phyloP scores from a whole-genome alignment of 345 rosid genomes.

The Clausena lansium region DNA sequence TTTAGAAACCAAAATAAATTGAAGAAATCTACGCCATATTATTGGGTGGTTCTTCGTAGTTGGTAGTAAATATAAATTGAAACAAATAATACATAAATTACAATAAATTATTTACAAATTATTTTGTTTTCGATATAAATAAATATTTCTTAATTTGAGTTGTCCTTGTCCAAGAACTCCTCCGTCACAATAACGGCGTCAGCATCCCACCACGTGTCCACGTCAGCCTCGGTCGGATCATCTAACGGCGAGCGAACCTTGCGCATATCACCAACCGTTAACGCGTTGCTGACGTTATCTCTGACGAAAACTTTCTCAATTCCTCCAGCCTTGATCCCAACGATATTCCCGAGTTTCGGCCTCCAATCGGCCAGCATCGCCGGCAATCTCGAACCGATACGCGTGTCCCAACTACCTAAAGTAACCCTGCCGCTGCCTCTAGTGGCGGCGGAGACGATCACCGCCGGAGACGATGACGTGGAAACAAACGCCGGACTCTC shows the following conservation, averaged over 20 bases:
- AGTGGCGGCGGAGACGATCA: slow-evolving; percentile 37
- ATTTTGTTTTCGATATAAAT: background rate
- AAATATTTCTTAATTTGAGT: background rate
- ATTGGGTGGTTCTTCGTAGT: background rate
- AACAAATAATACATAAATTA: background rate
- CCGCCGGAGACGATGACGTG: slow-evolving; percentile 31
- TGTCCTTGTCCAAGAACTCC: slow-evolving; percentile 1
- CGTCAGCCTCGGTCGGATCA: slow-evolving; percentile 36
- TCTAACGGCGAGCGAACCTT: slow-evolving; percentile 46
- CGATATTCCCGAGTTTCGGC: slow-evolving; percentile 37
- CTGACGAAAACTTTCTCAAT: slow-evolving; percentile 47
- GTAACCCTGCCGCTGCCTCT: slow-evolving; percentile 24
- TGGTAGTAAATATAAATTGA: background rate
- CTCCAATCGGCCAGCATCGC: slow-evolving; percentile 65
- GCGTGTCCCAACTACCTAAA: slow-evolving; percentile 63
- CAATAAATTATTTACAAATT: slow-evolving; percentile 4
- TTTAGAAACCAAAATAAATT: no score
- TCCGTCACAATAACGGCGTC: slow-evolving; percentile 39
- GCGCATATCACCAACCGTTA: slow-evolving; percentile 61
- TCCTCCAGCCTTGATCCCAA: slow-evolving; percentile 29
- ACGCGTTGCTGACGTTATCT: slow-evolving; percentile 35
- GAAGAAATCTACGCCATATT: background rate
- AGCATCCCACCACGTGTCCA: slow-evolving; percentile 57
- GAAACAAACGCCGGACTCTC: slow-evolving; percentile 18
- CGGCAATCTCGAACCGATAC: slow-evolving; percentile 43